Conservation (phyloP, 2,329 filamentous ascomycete species). For the Sporothrix dimorphospora region DNA sequence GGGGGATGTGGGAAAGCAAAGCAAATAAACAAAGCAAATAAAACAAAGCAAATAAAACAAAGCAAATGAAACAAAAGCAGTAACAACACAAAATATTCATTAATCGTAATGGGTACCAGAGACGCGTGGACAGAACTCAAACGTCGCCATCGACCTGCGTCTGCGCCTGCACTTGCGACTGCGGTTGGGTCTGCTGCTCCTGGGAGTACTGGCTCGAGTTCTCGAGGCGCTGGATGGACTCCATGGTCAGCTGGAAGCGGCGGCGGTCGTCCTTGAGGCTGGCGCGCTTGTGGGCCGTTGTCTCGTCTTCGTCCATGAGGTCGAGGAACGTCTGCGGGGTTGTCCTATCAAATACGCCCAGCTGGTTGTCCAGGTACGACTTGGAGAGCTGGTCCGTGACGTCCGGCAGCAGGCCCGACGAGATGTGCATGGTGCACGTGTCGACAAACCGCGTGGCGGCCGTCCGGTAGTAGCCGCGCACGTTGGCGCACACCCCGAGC, state of each 20-base stretch:
- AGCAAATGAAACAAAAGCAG: neutral
- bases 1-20: neutral
- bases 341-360: slow-evolving; percentile 45
- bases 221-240: slow-evolving; percentile 43
- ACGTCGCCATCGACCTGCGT: neutral
- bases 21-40: too few species aligned
- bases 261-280: slow-evolving; percentile 41
- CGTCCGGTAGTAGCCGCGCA: slow-evolving; percentile 70
- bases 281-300: slow-evolving; percentile 39
- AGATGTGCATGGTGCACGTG: slow-evolving; percentile 50
- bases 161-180: neutral
- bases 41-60: neutral
- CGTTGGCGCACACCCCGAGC: slow-evolving; percentile 63
- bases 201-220: slow-evolving; percentile 18
- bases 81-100: neutral
- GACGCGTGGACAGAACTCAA: neutral
- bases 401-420: slow-evolving; percentile 53
- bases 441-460: slow-evolving; percentile 69
- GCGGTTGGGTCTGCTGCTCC: neutral
- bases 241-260: slow-evolving; percentile 43
- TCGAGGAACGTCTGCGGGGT: slow-evolving; percentile 37
- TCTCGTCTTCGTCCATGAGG: slow-evolving; percentile 46
- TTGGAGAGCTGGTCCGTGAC: slow-evolving; percentile 46
- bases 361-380: slow-evolving; percentile 48
- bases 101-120: neutral